Base-by-base conservation (phyloP, 257 asterid genomes). In the Lycium ferocissimum region DNA sequence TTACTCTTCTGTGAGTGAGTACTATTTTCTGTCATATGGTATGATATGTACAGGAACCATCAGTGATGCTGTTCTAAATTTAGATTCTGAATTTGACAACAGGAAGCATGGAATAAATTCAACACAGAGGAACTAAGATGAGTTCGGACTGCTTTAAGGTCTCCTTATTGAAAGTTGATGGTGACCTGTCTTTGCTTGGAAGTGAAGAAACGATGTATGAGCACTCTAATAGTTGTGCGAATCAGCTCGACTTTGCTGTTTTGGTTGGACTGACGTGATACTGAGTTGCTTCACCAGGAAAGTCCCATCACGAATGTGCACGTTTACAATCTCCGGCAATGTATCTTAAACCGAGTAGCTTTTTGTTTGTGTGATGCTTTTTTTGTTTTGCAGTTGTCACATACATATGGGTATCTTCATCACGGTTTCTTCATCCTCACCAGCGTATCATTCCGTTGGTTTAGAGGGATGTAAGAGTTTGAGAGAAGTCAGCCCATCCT, bases 81-180 rank as follows among this genome's bases (percentile, higher is more conserved):
- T n/a, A 51, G 51, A 17, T 20, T 57, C 80, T 20, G 70, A 80
- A 14, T 65, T 63, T 45, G 54, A 58, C 56, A 40, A 85, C 78
- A 96, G 99, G 99, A 94, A 87, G 97, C 98, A 40, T 93, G 91
- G 93, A 94, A 92, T 89, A 96, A 92, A 86, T 93, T 92, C 85
- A 90, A 88, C 26, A 83, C 95, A 6, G 97, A 92, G 88, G 99
- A 95, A 86, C 89, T 94, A 83, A 87, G 95, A 88, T 93, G 65
- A 92, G 86, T 81, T 84, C 65, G 43, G 38, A 35, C 67, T 75
- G 56, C 73, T 45, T 58, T 14, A 57, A 33, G 35, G 5, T n/a
- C 43, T 40, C 73, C 40, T 49, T n/a, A 13, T 47, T 76, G 80
- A 69, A 22, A 66, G 67, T 54, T 11, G 58, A 69, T 45, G 12